Evolutionary conservation across 2,329 filamentous ascomycete genomes (phyloP), one percentile per base, ranked within the genome.

Genomic region (Aspergillus melleus): DNA sequence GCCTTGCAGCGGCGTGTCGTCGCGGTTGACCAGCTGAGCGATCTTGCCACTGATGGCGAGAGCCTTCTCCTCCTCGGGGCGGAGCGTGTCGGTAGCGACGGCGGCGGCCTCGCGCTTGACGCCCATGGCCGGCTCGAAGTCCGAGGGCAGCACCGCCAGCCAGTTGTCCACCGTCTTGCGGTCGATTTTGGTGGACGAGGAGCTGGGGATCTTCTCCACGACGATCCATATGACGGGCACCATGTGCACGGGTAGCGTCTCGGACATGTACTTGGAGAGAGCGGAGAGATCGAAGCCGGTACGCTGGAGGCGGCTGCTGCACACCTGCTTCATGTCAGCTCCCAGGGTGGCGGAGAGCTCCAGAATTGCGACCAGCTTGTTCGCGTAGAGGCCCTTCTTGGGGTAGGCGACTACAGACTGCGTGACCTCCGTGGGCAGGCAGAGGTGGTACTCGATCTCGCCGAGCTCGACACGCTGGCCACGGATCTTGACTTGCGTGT

Each of bases 231-330:
- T 67, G 19, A 68, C 74, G 1, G 77, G 76, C 8, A 75, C 62
- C 70, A 77, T 72, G 61, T 75, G 74, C 6, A 74, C 72, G 14
- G 76, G 71, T 20, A 80, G 68, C 12, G 72, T 71, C 53, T 76
- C 72, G 6, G 56, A 54, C n/a, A 63, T 30, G 50, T 52, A 44
- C 20, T 53, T 46, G 16, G 58, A 49, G 3, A 63, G 52, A 6
- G 52, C 19, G 1, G 30, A 19, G 24, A 63, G n/a, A 6, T 60
- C 51, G 22, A 63, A 63, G 6, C 55, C 55, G 1, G 61, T 58
- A 6, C 42, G 19, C 30, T 60, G 9, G 16, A 63, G 30, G 3
- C 52, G 47, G 22, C 26, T 9, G 16, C 9, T 56, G 0, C 58
- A 36, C 16, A 63, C 52, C 12, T 44, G 52, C 12, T 26, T 51